A percentile compares a stretch with the other conserved stretches of the same genome.
phyloP scores from a whole-genome alignment of 257 asterid species.

The Handroanthus guayacan region DNA sequence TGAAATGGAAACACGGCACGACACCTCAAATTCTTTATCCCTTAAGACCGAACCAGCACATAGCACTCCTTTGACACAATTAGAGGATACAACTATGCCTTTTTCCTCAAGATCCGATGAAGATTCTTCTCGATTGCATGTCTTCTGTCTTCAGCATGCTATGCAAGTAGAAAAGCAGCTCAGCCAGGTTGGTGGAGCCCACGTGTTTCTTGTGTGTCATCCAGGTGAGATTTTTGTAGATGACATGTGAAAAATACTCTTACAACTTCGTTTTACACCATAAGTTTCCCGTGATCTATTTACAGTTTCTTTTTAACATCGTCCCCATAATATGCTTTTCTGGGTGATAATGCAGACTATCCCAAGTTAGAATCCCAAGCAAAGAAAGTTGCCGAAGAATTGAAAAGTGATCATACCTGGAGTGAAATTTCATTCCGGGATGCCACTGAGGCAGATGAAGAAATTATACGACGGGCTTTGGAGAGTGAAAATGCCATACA shows the following conservation, averaged over 20 bases:
- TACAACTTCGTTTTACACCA: not conserved
- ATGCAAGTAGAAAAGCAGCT: conserved; percentile 79
- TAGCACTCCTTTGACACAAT: conserved; percentile 40
- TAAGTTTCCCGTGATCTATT: conserved; percentile 21
- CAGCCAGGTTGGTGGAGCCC: conserved; percentile 82
- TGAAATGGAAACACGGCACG: conserved; percentile 42
- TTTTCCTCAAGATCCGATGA: conserved; percentile 62
- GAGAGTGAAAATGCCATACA: conserved; percentile 84
- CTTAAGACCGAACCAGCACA: conserved; percentile 46
- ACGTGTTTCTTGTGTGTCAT: conserved; percentile 84
- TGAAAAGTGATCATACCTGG: conserved; percentile 63
- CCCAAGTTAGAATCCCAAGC: conserved; percentile 84
- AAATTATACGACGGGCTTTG: conserved; percentile 69
- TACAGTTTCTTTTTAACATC: conserved; percentile 11
- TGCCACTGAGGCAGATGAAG: conserved; percentile 75
- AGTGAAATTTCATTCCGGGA: conserved; percentile 63
- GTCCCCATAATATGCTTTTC: conserved; percentile 15
- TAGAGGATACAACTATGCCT: conserved; percentile 42
- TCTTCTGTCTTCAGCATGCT: conserved; percentile 97
- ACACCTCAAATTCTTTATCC: conserved; percentile 41
- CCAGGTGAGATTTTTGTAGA: conserved; percentile 70
- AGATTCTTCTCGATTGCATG: conserved; percentile 91
- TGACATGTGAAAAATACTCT: not conserved
- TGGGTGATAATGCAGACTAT: conserved; percentile 68
- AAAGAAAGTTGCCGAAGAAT: conserved; percentile 75